phyloP scores from a whole-genome alignment of 1,139 yeast species.

The Nematodospora anomalae region DNA sequence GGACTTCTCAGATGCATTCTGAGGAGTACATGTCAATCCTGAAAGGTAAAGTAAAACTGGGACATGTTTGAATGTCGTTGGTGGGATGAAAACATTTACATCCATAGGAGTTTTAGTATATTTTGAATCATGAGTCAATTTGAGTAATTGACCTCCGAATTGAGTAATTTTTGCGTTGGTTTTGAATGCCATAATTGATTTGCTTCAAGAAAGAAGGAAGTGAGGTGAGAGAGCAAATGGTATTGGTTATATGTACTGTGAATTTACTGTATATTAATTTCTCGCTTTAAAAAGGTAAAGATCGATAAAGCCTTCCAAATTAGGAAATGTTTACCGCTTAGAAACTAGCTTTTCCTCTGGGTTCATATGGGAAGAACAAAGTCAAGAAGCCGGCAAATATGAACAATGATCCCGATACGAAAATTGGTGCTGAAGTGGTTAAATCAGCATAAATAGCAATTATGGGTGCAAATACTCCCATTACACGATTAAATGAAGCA shows the following conservation, averaged over 20 bases:
- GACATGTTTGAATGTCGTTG: slow-evolving; percentile 40
- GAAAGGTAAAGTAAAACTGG: slow-evolving; percentile 83
- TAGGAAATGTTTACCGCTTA: slow-evolving; percentile 2
- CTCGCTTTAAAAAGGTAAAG: too few species aligned
- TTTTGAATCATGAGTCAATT: slow-evolving; percentile 70
- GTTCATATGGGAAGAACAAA: slow-evolving; percentile 42
- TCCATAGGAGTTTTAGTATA: slow-evolving; percentile 74
- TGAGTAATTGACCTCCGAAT: slow-evolving; percentile 75
- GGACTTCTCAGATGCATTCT: slow-evolving; percentile 94
- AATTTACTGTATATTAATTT: too few species aligned
- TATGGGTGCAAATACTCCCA: slow-evolving; percentile 47
- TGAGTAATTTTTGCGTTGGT: slow-evolving; percentile 58
- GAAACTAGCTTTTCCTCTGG: slow-evolving; percentile 22
- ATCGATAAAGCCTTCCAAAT: slow-evolving; percentile 1
- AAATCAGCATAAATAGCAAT: slow-evolving; percentile 46
- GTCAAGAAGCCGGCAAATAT: slow-evolving; percentile 35
- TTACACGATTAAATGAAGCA: slow-evolving; percentile 40
- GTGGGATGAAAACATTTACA: slow-evolving; percentile 80
- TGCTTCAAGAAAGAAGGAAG: not conserved
- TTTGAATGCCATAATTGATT: slow-evolving; percentile 46
- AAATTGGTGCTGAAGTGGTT: slow-evolving; percentile 44
- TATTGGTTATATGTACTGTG: too few species aligned
- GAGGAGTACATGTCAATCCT: slow-evolving; percentile 92
- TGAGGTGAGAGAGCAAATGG: slow-evolving; percentile 1
- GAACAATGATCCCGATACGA: slow-evolving; percentile 44